Conservation (phyloP, 2,329 filamentous ascomycete genomes). For the Stagonosporopsis cucurbitacearum region DNA sequence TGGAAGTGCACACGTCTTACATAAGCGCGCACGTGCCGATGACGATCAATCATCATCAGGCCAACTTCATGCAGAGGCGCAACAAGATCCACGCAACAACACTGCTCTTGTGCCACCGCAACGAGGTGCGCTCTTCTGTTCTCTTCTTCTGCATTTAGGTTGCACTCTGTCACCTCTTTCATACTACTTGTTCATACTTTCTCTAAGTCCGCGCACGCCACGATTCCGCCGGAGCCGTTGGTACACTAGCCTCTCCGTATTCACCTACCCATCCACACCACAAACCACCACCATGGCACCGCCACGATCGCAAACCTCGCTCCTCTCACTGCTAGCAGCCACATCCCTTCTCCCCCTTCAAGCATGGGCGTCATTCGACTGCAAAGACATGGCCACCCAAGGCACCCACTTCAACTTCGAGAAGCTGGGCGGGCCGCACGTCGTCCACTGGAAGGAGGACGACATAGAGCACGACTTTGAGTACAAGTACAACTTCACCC, state of each 20-base stretch:
- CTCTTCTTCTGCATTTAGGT: conserved; percentile 1
- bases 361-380: conserved; percentile 58
- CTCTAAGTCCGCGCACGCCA: not conserved
- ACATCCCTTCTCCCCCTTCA: conserved; percentile 36
- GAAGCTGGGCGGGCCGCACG: conserved; percentile 70
- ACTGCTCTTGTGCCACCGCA: conserved; percentile 18
- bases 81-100: conserved; percentile 15
- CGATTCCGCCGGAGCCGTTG: conserved; percentile 1
- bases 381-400: conserved; percentile 66
- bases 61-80: conserved; percentile 15
- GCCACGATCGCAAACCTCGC: conserved; percentile 28
- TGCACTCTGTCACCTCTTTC: not conserved
- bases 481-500: conserved; percentile 79
- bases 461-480: conserved; percentile 56
- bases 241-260: conserved; percentile 2
- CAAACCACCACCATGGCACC: conserved; percentile 38
- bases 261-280: conserved; percentile 9
- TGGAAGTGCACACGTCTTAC: not conserved
- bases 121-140: conserved; percentile 7
- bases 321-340: conserved; percentile 35
- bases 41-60: conserved; percentile 20
- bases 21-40: conserved; percentile 18
- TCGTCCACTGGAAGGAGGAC: conserved; percentile 63
- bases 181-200: not conserved
- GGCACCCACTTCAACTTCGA: conserved; percentile 69